phyloP scores from a whole-genome alignment of 305 asterid genomes.

The Fraxinus floribunda region DNA sequence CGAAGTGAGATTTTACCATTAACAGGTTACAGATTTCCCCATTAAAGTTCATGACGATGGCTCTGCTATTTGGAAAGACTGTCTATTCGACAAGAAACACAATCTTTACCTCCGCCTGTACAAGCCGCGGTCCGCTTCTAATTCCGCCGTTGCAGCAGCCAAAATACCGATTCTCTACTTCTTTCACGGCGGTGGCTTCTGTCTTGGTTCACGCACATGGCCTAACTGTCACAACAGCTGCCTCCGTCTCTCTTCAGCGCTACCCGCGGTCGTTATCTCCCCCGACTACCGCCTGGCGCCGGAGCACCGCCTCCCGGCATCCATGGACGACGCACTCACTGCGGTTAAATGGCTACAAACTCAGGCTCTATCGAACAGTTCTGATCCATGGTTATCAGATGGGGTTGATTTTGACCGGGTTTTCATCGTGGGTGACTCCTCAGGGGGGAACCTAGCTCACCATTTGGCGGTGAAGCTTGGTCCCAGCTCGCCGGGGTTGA shows the following conservation, averaged over 20 bases:
- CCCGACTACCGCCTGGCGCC: constrained; percentile 85
- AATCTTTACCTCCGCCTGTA: constrained; percentile 65
- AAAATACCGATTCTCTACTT: constrained; percentile 52
- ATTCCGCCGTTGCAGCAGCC: constrained; percentile 11
- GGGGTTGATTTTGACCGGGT: constrained; percentile 51
- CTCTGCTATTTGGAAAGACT: constrained; percentile 59
- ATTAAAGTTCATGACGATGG: constrained; percentile 46
- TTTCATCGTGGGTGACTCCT: constrained; percentile 64
- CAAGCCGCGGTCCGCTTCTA: constrained; percentile 31
- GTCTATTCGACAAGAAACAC: constrained; percentile 34
- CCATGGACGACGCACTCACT: constrained; percentile 48
- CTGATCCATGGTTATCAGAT: constrained; percentile 37
- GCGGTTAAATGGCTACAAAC: constrained; percentile 62
- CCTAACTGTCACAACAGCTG: constrained; percentile 66
- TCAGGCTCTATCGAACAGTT: constrained; percentile 38
- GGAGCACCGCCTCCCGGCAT: constrained; percentile 85
- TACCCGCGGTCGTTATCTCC: constrained; percentile 52
- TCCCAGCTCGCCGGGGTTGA: constrained; percentile 48
- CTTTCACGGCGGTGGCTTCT: constrained; percentile 84
- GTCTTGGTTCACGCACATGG: constrained; percentile 73
- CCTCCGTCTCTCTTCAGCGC: constrained; percentile 57
- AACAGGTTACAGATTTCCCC: constrained; percentile 26
- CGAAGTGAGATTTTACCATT: not conserved
- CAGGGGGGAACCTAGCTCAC: constrained; percentile 83
- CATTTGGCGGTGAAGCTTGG: constrained; percentile 68